Percentiles rank a stretch among this genome's conserved stretches.
These are phyloP conservation scores for Ophiostoma novo-ulmi DNA, from an alignment of 2,329 filamentous ascomycete species.

Conservation along the genomic window DNA sequence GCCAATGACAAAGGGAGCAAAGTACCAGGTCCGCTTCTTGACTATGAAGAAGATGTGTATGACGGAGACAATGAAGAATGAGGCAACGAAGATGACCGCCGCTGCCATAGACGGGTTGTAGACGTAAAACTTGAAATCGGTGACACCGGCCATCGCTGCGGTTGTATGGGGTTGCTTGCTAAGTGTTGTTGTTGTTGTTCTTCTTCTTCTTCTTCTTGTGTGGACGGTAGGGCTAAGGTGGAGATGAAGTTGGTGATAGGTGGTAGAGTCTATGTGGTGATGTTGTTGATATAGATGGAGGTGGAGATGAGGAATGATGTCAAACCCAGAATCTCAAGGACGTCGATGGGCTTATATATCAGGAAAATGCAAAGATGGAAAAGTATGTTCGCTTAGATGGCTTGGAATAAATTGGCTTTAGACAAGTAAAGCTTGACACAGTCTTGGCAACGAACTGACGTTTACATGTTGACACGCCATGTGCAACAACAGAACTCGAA, in stretches of 20 bases:
- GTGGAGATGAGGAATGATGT: neutral
- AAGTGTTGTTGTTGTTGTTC: neutral
- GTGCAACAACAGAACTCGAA: neutral
- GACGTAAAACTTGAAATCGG: neutral
- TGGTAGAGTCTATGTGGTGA: neutral
- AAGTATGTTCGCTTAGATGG: neutral
- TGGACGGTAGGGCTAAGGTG: neutral
- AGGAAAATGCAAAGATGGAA: neutral
- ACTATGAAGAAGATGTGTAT: conserved; percentile 14
- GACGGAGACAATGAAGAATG: neutral
- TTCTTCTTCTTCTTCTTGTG: neutral
- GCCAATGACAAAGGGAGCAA: conserved; percentile 25
- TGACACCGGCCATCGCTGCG: neutral
- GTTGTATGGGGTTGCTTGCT: neutral
- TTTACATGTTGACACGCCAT: neutral
- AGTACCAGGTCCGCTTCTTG: conserved; percentile 24
- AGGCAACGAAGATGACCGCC: neutral
- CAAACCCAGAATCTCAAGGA: neutral
- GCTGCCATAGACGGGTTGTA: conserved; percentile 1
- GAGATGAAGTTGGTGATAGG: neutral
- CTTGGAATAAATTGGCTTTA: conserved; percentile 1
- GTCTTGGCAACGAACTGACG: neutral
- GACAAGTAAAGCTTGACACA: neutral
- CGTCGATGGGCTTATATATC: neutral
- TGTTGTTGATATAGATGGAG: neutral